A percentile compares a stretch with the other conserved stretches of the same genome.
Conservation (phyloP, 1,139 yeast species). For the Suhomyces wounanorum region DNA sequence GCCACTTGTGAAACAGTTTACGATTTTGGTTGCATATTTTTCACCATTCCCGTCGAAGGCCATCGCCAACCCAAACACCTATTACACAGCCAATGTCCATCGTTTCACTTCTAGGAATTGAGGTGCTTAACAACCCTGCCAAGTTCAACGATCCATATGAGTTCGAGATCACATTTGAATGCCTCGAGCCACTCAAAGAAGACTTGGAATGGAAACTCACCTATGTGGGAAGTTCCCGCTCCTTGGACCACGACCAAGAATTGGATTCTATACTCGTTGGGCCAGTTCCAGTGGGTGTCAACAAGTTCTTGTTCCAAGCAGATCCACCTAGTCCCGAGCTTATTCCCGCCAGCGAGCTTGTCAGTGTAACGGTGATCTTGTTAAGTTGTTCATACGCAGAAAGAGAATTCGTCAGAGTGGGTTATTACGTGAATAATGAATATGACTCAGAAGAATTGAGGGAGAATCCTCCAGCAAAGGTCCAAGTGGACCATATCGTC, state of each 20-base stretch:
- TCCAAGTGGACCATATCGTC: conserved; percentile 91
- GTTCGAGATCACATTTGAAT: conserved; percentile 95
- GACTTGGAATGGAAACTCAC: conserved; percentile 97
- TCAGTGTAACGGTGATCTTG: conserved; percentile 89
- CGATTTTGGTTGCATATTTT: not conserved
- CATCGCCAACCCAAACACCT: not conserved
- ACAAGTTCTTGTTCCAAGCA: conserved; percentile 88
- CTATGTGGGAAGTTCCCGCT: conserved; percentile 92
- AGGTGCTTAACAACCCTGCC: conserved; percentile 94
- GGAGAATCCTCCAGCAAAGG: conserved; percentile 92
- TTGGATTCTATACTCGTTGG: conserved; percentile 94
- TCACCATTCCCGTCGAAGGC: not conserved
- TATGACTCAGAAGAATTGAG: conserved; percentile 90
- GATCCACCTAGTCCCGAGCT: conserved; percentile 96
- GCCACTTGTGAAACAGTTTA: not conserved
- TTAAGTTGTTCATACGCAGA: conserved; percentile 92
- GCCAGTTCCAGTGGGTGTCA: conserved; percentile 96
- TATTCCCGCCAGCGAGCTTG: conserved; percentile 93
- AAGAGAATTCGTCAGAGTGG: conserved; percentile 93
- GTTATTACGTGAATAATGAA: conserved; percentile 95
- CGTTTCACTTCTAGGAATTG: conserved; percentile 88
- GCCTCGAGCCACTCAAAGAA: conserved; percentile 88
- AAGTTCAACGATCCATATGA: conserved; percentile 91
- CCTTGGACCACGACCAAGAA: conserved; percentile 95
- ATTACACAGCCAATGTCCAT: conserved; percentile 60